Evolutionary conservation across 2,329 filamentous ascomycete species (phyloP), one percentile per base, ranked within the genome.

Genomic region (Penicillium sp.): DNA sequence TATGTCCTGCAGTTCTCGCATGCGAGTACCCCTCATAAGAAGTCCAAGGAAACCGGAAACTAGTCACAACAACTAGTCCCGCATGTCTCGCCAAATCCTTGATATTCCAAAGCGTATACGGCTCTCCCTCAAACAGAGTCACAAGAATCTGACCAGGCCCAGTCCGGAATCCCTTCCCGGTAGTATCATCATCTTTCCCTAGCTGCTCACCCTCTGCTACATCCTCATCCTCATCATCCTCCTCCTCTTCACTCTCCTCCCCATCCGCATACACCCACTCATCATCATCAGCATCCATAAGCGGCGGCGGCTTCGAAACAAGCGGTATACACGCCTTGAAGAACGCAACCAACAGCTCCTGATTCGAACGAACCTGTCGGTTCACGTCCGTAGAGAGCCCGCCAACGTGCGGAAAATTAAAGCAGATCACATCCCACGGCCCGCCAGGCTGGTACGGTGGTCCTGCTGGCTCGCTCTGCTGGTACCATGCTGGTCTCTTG

Each of bases 321-420:
- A 80, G 63, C 5, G 75, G 72, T 40, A 75, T 70, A 57, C 73
- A 77, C 4, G 70, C 67, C 55, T 77, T 76, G 63, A 81, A 80
- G 58, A 81, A 81, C 1, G 70, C 72, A 25, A 81, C 78, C 7
- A 81, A 68, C 10, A 81, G 69, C 56, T 80, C 77, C 75, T 96
- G 92, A 77, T 99, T 97, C 72, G 90, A 85, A 54, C 94, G 86
- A 14, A 97, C 91, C 76, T 99, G 94, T 35, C 94, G 83, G 77
- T 97, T 97, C 53, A 97, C 88, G 77, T 97, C 92, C 64, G 88
- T 97, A 61, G 85, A 89, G 67, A 95, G 87, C 43, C 94, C 94
- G 61, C 94, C 94, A 4, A 95, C 89, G 77, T 99, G 94, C 35
- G 94, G 94, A 74, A 99, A 99, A 80, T 97, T 96, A 84, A 97